Conservation (phyloP, 2,329 filamentous ascomycete genomes). For the Fusarium kyushuense region DNA sequence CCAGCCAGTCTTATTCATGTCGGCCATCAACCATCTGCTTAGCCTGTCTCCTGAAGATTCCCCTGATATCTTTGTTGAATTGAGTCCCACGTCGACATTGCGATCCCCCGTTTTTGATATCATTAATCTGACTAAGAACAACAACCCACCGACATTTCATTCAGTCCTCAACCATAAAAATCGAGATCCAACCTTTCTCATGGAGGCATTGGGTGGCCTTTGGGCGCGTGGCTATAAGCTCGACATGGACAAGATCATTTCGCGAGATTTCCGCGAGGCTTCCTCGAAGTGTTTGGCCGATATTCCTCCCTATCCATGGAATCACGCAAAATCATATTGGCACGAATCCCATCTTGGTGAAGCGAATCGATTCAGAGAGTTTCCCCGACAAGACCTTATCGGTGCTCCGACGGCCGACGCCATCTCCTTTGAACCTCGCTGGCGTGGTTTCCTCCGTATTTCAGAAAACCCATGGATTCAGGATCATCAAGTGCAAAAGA, state of each 20-base stretch:
- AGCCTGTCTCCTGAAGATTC: slow-evolving; percentile 39
- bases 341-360: slow-evolving; percentile 62
- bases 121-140: slow-evolving; percentile 37
- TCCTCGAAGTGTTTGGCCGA: slow-evolving; percentile 55
- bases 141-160: slow-evolving; percentile 39
- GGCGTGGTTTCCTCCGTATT: slow-evolving; percentile 63
- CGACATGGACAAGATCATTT: slow-evolving; percentile 50
- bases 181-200: slow-evolving; percentile 43
- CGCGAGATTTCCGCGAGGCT: slow-evolving; percentile 23
- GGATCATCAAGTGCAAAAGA: slow-evolving; percentile 64
- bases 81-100: slow-evolving; percentile 56
- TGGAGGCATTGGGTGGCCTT: slow-evolving; percentile 52
- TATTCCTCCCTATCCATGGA: slow-evolving; percentile 67
- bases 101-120: slow-evolving; percentile 55
- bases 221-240: slow-evolving; percentile 54
- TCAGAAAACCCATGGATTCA: slow-evolving; percentile 65
- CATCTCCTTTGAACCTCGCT: slow-evolving; percentile 60
- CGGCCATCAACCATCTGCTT: slow-evolving; percentile 55
- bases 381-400: slow-evolving; percentile 64
- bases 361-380: slow-evolving; percentile 58
- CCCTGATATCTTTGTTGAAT: slow-evolving; percentile 56
- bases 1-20: slow-evolving; percentile 58
- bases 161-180: slow-evolving; percentile 47
- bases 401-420: slow-evolving; percentile 60
- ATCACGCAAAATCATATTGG: slow-evolving; percentile 65